A percentile compares a stretch with the other conserved stretches of the same genome.
Evolutionary conservation across 768 basidiomycete genomes (phyloP).

Genomic region (Lactarius quietus): DNA sequence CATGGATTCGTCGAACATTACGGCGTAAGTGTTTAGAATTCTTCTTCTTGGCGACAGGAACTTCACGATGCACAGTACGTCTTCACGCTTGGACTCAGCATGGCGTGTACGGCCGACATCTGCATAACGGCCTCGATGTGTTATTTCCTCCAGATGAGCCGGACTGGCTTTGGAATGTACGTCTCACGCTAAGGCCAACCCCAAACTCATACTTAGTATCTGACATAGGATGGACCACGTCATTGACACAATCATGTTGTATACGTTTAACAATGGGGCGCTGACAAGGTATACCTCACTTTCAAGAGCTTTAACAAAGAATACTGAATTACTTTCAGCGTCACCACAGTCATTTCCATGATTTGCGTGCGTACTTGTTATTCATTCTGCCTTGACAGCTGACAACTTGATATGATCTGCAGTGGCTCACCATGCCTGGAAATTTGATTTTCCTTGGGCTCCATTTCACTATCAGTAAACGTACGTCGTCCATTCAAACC

Average conservation of each 20-base stretch:
- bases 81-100: conserved; percentile 21
- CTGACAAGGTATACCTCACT: conserved; percentile 13
- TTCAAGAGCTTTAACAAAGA: too few species aligned
- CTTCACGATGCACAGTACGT: conserved; percentile 6
- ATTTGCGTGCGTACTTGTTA: conserved; percentile 6
- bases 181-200: not conserved
- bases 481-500: conserved; percentile 2
- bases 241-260: conserved; percentile 19
- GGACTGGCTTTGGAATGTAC: conserved; percentile 18
- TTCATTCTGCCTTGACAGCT: not conserved
- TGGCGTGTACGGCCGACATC: conserved; percentile 13
- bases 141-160: conserved; percentile 20
- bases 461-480: conserved; percentile 23
- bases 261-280: conserved; percentile 22
- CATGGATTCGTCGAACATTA: conserved; percentile 1
- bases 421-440: conserved; percentile 19
- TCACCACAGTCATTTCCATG: conserved; percentile 7
- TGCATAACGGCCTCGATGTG: conserved; percentile 8
- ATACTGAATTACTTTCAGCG: not conserved
- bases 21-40: conserved; percentile 3
- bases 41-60: too few species aligned
- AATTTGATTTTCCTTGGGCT: conserved; percentile 22
- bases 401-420: not conserved
- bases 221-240: conserved; percentile 15
- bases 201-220: not conserved